Base-by-base conservation (phyloP, 2,329 filamentous ascomycete species). In the Aspergillus nomiae region DNA sequence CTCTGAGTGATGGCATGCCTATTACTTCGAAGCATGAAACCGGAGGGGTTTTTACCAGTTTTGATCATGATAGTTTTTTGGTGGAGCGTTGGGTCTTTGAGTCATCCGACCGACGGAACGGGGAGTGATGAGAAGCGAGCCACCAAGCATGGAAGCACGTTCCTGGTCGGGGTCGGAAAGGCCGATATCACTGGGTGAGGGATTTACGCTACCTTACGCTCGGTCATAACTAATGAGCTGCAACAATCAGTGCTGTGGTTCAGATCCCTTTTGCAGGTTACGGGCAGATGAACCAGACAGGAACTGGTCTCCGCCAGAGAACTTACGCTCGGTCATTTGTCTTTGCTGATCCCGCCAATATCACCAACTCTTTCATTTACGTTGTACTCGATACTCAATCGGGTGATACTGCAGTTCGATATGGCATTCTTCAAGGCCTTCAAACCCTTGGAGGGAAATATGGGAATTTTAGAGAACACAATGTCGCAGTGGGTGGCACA, bases 211-310 rank as follows among this genome's bases (percentile, higher is more conserved):
- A 11, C 30, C 30, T 32, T 32, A 32, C 9, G 1, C 30, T 32
- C 30, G 30, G 30, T 11, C 30, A 32, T 32, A 10, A 32, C 30
- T 32, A 32, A 32, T 32, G 30, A 32, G 30, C 30, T 32, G 30
- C 30, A 8, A 32, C 30, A 10, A 32, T 19, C 65, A 87, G 91
- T 2, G 92, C 93, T 0, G 92, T 95, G 12, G 93, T 96, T 26
- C 92, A 97, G 77, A 86, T 97, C 73, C 92, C 92, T 71, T 85
- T 97, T 74, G 95, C 94, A 84, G 94, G 94, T 65, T 97, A 97
- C 81, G 94, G 94, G 34, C 90, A 94, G 76, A 82, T 89, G 19
- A 86, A 86, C 50, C 94, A 98, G 80, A 81, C 90, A 32, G 94
- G 94, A 53, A 89, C 89, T 2, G 94, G 94, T 30, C 82, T 98